These are phyloP conservation scores for Entomortierella lignicola DNA, from an alignment of 192 early-diverging fungal species.

Conservation along the genomic window DNA sequence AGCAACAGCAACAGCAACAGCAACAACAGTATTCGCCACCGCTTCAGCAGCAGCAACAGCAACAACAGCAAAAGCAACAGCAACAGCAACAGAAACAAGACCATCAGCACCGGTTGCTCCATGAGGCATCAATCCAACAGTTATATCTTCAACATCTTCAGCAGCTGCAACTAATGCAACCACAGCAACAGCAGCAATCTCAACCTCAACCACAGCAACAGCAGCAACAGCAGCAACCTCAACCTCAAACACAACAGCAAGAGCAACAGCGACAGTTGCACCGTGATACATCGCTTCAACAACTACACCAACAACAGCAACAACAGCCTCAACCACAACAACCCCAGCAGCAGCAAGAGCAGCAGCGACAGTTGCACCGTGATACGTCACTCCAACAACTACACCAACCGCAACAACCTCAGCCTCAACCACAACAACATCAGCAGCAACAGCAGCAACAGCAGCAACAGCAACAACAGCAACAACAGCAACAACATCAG, in stretches of 20 bases:
- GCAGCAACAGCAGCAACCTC: conserved; percentile 1
- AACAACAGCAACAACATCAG: neutral
- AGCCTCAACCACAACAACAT: conserved; percentile 3
- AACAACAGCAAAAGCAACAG: conserved; percentile 5
- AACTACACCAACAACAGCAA: conserved; percentile 4
- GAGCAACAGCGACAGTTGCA: conserved; percentile 10
- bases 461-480: conserved; percentile 5
- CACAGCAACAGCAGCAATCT: conserved; percentile 4
- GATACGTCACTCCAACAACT: neutral
- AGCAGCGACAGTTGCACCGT: neutral
- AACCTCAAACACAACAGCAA: conserved; percentile 5
- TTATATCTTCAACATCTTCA: conserved; percentile 2
- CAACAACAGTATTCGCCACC: neutral
- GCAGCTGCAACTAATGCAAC: conserved; percentile 7
- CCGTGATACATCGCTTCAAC: conserved; percentile 6
- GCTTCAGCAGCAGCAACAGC: conserved; percentile 5
- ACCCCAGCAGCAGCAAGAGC: conserved; percentile 1
- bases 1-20: neutral
- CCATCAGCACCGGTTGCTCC: no score
- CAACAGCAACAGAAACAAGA: no score
- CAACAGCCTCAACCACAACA: conserved; percentile 1
- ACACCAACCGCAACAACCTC: conserved; percentile 4
- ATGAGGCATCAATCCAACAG: conserved; percentile 7
- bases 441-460: conserved; percentile 24
- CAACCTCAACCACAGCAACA: conserved; percentile 6